A percentile compares a stretch with the other conserved stretches of the same genome.
These are phyloP conservation scores for Rhodotorula graminis DNA, from an alignment of 768 basidiomycete species.

Conservation along the genomic window DNA sequence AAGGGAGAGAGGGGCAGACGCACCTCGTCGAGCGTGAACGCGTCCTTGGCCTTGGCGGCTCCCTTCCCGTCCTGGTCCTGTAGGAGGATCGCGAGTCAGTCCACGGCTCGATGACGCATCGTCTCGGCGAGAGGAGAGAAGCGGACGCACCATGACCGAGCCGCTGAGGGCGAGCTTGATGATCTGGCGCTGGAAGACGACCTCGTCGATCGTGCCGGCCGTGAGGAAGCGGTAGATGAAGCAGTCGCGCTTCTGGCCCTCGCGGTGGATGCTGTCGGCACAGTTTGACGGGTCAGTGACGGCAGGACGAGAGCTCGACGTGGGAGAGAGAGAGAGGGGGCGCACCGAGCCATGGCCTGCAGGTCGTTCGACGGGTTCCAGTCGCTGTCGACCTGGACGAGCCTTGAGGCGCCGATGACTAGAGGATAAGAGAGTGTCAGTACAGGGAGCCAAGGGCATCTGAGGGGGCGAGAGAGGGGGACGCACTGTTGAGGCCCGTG, in stretches of 20 bases:
- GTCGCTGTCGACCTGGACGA: constrained; percentile 81
- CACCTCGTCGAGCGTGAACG: constrained; percentile 81
- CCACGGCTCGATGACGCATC: neutral
- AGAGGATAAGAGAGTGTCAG: neutral
- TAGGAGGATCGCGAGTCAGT: neutral
- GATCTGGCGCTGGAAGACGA: constrained; percentile 88
- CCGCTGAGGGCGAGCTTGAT: constrained; percentile 87
- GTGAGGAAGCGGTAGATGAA: constrained; percentile 73
- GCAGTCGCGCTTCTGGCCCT: constrained; percentile 88
- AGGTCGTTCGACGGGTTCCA: constrained; percentile 89
- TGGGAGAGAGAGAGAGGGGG: constrained; percentile 6
- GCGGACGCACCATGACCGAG: constrained; percentile 46
- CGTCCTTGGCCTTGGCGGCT: constrained; percentile 66
- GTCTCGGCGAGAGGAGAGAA: too few species aligned
- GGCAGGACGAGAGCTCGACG: too few species aligned
- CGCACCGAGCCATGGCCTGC: constrained; percentile 84
- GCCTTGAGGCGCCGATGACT: constrained; percentile 77
- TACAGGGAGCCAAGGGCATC: rapidly evolving
- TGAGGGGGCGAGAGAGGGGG: neutral
- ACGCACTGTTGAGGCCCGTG: constrained; percentile 70
- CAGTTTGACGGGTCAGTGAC: too few species aligned
- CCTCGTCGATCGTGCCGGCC: constrained; percentile 78
- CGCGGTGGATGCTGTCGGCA: constrained; percentile 54
- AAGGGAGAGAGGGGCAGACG: constrained; percentile 41
- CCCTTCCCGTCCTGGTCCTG: constrained; percentile 46